phyloP scores from a whole-genome alignment of 2,329 filamentous ascomycete species.

The Arthrobotrys pseudoclavata region DNA sequence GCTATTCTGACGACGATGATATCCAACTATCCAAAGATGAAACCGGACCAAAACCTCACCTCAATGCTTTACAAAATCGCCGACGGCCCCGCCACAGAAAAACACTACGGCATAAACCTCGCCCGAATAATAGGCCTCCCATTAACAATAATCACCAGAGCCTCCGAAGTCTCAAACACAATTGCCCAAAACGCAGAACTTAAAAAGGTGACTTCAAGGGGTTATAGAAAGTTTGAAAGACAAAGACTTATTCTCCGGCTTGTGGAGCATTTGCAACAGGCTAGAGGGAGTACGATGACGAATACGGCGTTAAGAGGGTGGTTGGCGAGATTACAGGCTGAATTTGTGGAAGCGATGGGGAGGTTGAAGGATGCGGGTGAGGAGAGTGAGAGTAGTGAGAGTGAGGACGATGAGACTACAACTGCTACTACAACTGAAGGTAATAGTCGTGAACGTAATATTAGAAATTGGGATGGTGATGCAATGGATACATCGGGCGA shows the following conservation, averaged over 20 bases:
- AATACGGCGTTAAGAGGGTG: conserved; percentile 60
- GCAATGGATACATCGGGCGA: conserved; percentile 35
- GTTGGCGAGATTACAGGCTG: conserved; percentile 61
- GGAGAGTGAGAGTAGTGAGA: conserved; percentile 33
- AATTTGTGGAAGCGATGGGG: conserved; percentile 62
- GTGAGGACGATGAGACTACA: conserved; percentile 36
- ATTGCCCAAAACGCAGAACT: conserved; percentile 41
- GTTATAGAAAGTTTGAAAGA: conserved; percentile 59
- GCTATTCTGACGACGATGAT: neutral
- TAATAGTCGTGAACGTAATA: neutral
- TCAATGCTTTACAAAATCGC: conserved; percentile 89
- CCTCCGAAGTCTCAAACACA: conserved; percentile 59
- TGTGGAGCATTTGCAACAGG: conserved; percentile 63
- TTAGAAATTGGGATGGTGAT: conserved; percentile 2
- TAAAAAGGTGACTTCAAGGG: conserved; percentile 51
- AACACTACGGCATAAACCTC: conserved; percentile 77
- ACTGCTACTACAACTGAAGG: conserved; percentile 22
- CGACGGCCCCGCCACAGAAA: conserved; percentile 77
- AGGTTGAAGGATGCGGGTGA: conserved; percentile 39
- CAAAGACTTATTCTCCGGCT: conserved; percentile 62
- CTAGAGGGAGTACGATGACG: conserved; percentile 62
- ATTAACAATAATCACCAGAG: conserved; percentile 59
- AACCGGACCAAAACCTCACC: conserved; percentile 73
- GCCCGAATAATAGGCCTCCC: conserved; percentile 62
- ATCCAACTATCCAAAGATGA: conserved; percentile 52